phyloP scores from a whole-genome alignment of 768 basidiomycete genomes.

The Termitomyces sp. region DNA sequence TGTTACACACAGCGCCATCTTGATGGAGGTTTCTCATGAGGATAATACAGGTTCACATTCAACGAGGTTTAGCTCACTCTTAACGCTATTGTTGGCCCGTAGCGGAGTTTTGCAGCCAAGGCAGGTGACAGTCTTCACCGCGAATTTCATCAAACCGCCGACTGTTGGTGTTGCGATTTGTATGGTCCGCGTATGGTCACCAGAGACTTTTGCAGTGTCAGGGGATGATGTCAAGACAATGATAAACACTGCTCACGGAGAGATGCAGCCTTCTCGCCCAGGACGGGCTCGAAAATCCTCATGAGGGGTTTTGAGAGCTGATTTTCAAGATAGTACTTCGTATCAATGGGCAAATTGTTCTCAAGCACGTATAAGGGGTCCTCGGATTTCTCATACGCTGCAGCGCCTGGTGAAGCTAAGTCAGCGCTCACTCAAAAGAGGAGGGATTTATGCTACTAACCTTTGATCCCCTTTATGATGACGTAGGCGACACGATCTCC shows the following conservation, averaged over 20 bases:
- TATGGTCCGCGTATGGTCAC: constrained; percentile 93
- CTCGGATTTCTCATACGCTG: constrained; percentile 98
- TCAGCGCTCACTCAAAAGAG: neutral
- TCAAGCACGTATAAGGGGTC: constrained; percentile 97
- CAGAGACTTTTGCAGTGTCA: constrained; percentile 59
- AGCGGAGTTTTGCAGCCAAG: constrained; percentile 93
- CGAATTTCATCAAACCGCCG: constrained; percentile 98
- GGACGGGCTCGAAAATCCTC: constrained; percentile 96
- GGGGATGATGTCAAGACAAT: neutral
- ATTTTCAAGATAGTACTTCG: constrained; percentile 96
- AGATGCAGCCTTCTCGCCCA: constrained; percentile 86
- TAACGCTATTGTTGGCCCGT: constrained; percentile 66
- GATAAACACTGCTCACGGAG: constrained; percentile 51
- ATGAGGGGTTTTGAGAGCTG: constrained; percentile 95
- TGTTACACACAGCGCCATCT: constrained; percentile 94
- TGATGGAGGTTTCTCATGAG: neutral
- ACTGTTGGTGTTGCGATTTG: constrained; percentile 95
- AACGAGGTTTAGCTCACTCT: constrained; percentile 38
- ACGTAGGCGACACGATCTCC: constrained; percentile 99
- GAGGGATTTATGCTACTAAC: constrained; percentile 27
- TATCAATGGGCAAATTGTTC: constrained; percentile 97
- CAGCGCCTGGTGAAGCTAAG: constrained; percentile 55
- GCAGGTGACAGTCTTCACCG: constrained; percentile 92
- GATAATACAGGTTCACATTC: neutral
- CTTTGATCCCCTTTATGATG: constrained; percentile 94